Percentiles rank a stretch among this genome's conserved stretches.
Evolutionary conservation across 306 rosid species (phyloP).

Genomic region (Malus sylvestris): DNA sequence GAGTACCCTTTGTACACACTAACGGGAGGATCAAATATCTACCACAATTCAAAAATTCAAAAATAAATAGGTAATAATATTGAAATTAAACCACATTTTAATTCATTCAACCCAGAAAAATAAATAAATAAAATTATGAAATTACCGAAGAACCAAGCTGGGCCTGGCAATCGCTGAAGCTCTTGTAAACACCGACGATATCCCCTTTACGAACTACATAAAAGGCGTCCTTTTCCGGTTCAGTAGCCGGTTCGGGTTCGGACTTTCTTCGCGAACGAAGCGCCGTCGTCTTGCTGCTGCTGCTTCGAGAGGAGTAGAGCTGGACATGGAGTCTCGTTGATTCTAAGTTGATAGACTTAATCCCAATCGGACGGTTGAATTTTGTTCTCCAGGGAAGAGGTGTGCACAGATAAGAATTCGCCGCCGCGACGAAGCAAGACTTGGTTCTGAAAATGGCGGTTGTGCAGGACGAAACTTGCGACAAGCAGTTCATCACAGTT

Average conservation of each 20-base stretch:
- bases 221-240: slow-evolving; percentile 54
- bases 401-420: slow-evolving; percentile 8
- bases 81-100: neutral
- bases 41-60: slow-evolving; percentile 9
- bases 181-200: slow-evolving; percentile 64
- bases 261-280: slow-evolving; percentile 25
- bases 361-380: neutral
- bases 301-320: slow-evolving; percentile 50
- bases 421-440: slow-evolving; percentile 18
- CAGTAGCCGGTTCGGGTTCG: slow-evolving; percentile 35
- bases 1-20: slow-evolving; percentile 78
- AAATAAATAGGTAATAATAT: neutral
- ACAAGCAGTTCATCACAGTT: slow-evolving; percentile 56
- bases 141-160: slow-evolving; percentile 87
- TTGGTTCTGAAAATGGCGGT: slow-evolving; percentile 37
- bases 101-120: neutral
- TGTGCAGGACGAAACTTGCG: slow-evolving; percentile 40
- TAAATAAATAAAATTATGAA: neutral
- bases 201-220: slow-evolving; percentile 86
- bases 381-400: slow-evolving; percentile 24
- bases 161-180: slow-evolving; percentile 60
- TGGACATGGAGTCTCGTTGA: slow-evolving; percentile 28
- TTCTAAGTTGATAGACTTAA: slow-evolving; percentile 24
- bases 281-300: neutral
- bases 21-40: slow-evolving; percentile 85